Conservation (phyloP, 345 rosid genomes). For the Eucalyptus erythrocorys region DNA sequence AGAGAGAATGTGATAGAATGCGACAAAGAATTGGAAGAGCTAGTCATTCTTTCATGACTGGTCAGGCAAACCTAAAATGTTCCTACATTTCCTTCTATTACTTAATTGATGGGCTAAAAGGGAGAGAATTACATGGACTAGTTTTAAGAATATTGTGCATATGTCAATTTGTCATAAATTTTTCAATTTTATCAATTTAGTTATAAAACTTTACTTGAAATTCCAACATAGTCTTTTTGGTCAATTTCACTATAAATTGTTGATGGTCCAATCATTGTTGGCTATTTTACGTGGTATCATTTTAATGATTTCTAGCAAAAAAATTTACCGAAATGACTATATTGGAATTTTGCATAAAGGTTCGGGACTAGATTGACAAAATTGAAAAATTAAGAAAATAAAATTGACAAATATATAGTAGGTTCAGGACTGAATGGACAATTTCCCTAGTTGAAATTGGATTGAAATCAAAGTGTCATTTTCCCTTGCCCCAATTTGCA, state of each 20-base stretch:
- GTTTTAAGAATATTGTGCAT: rapidly evolving
- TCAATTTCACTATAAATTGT: neutral
- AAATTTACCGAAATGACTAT: rapidly evolving
- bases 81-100: neutral
- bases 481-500: neutral
- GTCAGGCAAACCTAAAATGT: neutral
- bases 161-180: rapidly evolving
- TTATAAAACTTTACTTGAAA: neutral
- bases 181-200: neutral
- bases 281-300: rapidly evolving
- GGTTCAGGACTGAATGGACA: rapidly evolving
- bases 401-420: neutral
- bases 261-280: neutral
- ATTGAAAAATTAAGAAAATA: neutral
- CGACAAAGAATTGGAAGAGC: neutral
- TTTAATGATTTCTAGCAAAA: rapidly evolving
- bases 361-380: rapidly evolving
- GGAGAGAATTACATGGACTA: neutral
- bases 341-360: rapidly evolving
- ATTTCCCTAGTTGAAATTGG: neutral
- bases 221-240: neutral
- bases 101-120: neutral
- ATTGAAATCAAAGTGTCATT: neutral
- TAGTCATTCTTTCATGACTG: neutral
- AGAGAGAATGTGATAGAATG: neutral